Conservation (phyloP, 2,329 filamentous ascomycete species). For the Hypoxylon sp. region DNA sequence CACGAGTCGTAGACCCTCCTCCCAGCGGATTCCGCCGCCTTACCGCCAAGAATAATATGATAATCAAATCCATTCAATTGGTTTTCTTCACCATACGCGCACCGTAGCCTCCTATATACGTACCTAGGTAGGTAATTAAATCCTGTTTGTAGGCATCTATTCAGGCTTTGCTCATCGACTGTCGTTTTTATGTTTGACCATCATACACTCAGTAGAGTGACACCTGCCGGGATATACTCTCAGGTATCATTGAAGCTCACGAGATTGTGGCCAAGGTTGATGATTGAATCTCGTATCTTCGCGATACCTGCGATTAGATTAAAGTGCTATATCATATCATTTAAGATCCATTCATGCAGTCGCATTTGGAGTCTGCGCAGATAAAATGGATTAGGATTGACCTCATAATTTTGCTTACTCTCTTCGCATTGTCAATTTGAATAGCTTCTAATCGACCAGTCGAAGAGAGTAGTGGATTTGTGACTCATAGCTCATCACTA, state of each 20-base stretch:
- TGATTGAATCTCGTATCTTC: not conserved
- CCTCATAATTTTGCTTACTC: not conserved
- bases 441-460: conserved; percentile 14
- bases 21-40: conserved; percentile 21
- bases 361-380: conserved; percentile 7
- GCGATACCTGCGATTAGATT: not conserved
- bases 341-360: not conserved
- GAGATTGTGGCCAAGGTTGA: not conserved
- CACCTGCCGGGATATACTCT: not conserved
- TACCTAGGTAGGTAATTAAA: not conserved
- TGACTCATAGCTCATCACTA: conserved; percentile 58
- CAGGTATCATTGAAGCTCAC: not conserved
- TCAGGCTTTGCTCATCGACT: not conserved
- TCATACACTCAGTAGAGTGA: not conserved
- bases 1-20: conserved; percentile 23
- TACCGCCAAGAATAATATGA: conserved; percentile 35
- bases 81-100: conserved; percentile 24
- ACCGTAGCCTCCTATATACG: conserved; percentile 18
- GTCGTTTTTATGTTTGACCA: conserved; percentile 7
- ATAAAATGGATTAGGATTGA: conserved; percentile 20
- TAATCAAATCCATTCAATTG: conserved; percentile 24
- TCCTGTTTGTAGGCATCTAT: not conserved
- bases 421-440: conserved; percentile 19
- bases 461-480: conserved; percentile 19
- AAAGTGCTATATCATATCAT: not conserved